phyloP scores from a whole-genome alignment of 2,329 filamentous ascomycete genomes.

The Aspergillus pseudoglaucus region DNA sequence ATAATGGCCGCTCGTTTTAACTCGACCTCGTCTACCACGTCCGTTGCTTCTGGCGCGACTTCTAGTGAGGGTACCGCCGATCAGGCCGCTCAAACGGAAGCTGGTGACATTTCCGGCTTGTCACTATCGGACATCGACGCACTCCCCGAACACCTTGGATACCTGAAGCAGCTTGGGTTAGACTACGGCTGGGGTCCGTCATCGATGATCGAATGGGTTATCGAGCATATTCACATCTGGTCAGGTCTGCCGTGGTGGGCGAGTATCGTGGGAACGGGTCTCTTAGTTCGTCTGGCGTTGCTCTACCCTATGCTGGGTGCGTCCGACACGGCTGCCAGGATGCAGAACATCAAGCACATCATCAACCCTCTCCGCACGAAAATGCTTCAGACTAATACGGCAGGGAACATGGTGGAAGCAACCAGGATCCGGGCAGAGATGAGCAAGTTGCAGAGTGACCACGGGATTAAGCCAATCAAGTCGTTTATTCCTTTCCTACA shows the following conservation, averaged over 20 bases:
- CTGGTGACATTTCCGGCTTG: slow-evolving; percentile 19
- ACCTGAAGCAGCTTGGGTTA: slow-evolving; percentile 72
- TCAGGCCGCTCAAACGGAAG: slow-evolving; percentile 1
- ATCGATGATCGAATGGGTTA: slow-evolving; percentile 61
- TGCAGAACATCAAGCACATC: slow-evolving; percentile 55
- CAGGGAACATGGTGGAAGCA: slow-evolving; percentile 44
- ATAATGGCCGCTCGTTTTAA: slow-evolving; percentile 31
- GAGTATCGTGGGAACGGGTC: slow-evolving; percentile 60
- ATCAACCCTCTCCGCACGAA: slow-evolving; percentile 51
- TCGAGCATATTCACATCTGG: slow-evolving; percentile 79
- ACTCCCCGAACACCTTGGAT: slow-evolving; percentile 72
- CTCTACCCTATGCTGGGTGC: slow-evolving; percentile 60
- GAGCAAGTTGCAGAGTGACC: slow-evolving; percentile 43
- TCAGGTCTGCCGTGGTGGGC: slow-evolving; percentile 74
- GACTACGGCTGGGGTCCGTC: slow-evolving; percentile 84
- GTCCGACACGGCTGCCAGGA: slow-evolving; percentile 56
- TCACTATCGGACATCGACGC: slow-evolving; percentile 38
- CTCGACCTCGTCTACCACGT: slow-evolving; percentile 24
- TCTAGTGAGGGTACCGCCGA: slow-evolving; percentile 3
- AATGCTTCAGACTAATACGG: slow-evolving; percentile 41
- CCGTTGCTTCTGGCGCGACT: slow-evolving; percentile 12
- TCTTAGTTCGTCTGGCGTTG: slow-evolving; percentile 59
- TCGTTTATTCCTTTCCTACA: slow-evolving; percentile 55
- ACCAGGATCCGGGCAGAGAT: slow-evolving; percentile 46
- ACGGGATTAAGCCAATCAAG: slow-evolving; percentile 49